Evolutionary conservation across 2,329 filamentous ascomycete species (phyloP).

Genomic region (Penicillium glabrum): DNA sequence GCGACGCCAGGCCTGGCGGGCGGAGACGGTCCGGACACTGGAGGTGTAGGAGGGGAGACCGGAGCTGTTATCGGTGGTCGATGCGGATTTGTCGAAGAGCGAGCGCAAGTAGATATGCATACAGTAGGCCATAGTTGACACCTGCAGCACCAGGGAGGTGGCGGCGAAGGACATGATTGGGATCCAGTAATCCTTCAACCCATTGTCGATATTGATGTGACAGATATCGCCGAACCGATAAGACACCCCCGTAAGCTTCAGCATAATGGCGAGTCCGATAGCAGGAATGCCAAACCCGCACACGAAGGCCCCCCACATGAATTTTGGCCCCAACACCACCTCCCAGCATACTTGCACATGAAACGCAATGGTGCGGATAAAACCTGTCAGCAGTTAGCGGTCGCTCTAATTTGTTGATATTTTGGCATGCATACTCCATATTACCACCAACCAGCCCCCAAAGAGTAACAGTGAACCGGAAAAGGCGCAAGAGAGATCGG

Average conservation of each 20-base stretch:
- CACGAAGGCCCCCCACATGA: constrained; percentile 81
- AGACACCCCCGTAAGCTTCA: constrained; percentile 86
- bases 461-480: constrained; percentile 84
- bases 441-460: constrained; percentile 78
- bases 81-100: constrained; percentile 68
- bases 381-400: constrained; percentile 36
- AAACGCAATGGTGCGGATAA: constrained; percentile 83
- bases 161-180: constrained; percentile 78
- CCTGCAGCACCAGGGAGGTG: constrained; percentile 74
- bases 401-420: background rate
- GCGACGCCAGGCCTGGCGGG: constrained; percentile 82
- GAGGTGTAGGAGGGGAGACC: constrained; percentile 72
- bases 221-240: constrained; percentile 91
- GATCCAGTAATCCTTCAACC: constrained; percentile 84
- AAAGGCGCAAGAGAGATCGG: constrained; percentile 76
- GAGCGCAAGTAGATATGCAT: constrained; percentile 91
- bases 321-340: constrained; percentile 78
- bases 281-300: constrained; percentile 82
- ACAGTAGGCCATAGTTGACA: constrained; percentile 85
- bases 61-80: constrained; percentile 60
- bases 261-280: constrained; percentile 70
- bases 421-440: constrained; percentile 61
- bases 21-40: constrained; percentile 76
- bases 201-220: constrained; percentile 89
- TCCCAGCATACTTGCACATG: constrained; percentile 99